phyloP scores from a whole-genome alignment of 352 stramenopile species.

The Thraustochytrium sp. region DNA sequence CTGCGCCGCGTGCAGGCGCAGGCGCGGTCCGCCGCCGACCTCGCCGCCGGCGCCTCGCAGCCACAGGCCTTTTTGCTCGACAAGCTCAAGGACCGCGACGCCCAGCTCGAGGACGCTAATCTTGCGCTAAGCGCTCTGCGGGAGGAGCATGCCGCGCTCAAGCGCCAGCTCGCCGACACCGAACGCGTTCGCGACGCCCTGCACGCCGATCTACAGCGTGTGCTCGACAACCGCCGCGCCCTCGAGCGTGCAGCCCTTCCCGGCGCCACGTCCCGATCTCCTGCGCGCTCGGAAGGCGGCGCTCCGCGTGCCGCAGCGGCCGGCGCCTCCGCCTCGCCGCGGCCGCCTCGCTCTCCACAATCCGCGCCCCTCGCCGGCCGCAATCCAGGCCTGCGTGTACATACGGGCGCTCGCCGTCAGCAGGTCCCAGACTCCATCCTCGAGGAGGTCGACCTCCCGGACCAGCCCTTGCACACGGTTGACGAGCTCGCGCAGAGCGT shows the following conservation, averaged over 20 bases:
- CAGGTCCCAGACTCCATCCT: background rate
- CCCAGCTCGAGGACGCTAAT: background rate
- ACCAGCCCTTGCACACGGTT: background rate
- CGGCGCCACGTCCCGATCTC: background rate
- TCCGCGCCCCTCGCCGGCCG: background rate
- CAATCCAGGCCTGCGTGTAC: background rate
- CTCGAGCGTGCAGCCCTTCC: conserved; percentile 16
- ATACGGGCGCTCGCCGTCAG: background rate
- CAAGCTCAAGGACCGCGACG: conserved; percentile 1
- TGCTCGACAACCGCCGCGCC: background rate
- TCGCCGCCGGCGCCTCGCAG: background rate
- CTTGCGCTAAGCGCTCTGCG: background rate
- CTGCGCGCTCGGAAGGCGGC: background rate
- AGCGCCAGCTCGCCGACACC: background rate
- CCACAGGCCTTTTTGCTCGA: conserved; percentile 28
- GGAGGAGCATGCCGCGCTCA: background rate
- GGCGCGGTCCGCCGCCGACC: background rate
- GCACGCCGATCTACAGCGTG: background rate
- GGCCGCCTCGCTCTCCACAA: background rate
- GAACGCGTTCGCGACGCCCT: background rate
- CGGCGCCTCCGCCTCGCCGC: background rate
- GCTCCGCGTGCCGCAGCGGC: background rate
- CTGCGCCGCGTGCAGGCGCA: background rate
- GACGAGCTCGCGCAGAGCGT: background rate
- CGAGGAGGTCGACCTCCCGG: conserved; percentile 11